A percentile compares a stretch with the other conserved stretches of the same genome.
These are phyloP conservation scores for Leccinum fuscescens DNA, from an alignment of 1,284 basidiomycete genomes.

Conservation along the genomic window DNA sequence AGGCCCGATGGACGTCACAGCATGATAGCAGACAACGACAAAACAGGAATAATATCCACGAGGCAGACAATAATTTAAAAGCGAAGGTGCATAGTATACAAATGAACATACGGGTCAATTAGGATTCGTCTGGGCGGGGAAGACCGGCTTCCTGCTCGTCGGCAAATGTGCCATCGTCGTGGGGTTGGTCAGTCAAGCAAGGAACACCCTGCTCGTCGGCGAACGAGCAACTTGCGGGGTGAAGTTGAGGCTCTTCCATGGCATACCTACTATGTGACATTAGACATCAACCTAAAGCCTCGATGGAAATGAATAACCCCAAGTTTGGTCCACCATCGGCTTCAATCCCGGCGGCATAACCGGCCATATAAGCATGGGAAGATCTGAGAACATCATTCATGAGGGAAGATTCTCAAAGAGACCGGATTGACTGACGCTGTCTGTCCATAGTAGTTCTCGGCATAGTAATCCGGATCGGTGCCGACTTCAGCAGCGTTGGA, in stretches of 20 bases:
- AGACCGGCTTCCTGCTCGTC: constrained; percentile 4
- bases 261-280: constrained; percentile 18
- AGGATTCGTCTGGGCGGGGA: constrained; percentile 9
- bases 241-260: constrained; percentile 1
- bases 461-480: constrained; percentile 3
- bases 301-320: constrained; percentile 17
- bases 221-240: neutral
- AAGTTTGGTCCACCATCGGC: constrained; percentile 7
- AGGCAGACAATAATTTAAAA: constrained; percentile 1
- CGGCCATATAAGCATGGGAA: constrained; percentile 6
- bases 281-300: constrained; percentile 14
- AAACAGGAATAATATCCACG: neutral
- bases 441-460: constrained; percentile 9
- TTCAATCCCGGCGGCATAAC: constrained; percentile 2
- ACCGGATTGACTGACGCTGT: constrained; percentile 14
- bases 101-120: neutral
- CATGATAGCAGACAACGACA: constrained; percentile 4
- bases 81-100: constrained; percentile 5
- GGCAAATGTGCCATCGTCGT: neutral
- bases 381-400: constrained; percentile 9
- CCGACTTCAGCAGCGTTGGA: constrained; percentile 5
- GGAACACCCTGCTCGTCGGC: constrained; percentile 7
- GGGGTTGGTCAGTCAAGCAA: neutral
- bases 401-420: neutral
- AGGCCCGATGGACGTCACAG: neutral